phyloP scores from a whole-genome alignment of 2,329 filamentous ascomycete species.

The Aspergillus pseudonomiae region DNA sequence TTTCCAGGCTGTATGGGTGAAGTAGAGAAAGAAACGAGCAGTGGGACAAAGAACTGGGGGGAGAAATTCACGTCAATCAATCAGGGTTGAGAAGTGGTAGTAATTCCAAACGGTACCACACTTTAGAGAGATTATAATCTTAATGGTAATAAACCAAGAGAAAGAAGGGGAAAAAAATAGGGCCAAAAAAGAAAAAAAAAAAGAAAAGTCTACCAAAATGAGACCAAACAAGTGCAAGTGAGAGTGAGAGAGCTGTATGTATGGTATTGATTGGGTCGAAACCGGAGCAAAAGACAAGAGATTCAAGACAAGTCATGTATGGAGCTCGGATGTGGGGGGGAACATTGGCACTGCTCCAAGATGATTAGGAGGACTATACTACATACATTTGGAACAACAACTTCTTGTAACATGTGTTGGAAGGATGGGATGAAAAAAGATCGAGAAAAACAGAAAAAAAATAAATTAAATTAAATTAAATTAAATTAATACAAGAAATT shows the following conservation, averaged over 20 bases:
- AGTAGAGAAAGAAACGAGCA: constrained; percentile 15
- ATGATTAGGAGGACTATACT: not conserved
- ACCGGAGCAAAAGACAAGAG: constrained; percentile 4
- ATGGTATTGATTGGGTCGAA: constrained; percentile 21
- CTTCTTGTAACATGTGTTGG: not conserved
- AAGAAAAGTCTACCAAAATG: not conserved
- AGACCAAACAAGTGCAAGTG: constrained; percentile 1
- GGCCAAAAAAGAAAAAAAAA: not conserved
- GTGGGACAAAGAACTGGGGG: constrained; percentile 9
- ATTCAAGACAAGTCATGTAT: constrained; percentile 5
- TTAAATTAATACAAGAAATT: constrained; percentile 8
- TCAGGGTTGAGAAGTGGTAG: not conserved
- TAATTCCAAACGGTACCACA: not conserved
- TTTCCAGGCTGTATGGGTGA: constrained; percentile 9
- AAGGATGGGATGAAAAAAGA: not conserved
- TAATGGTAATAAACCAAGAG: not conserved
- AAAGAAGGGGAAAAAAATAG: not conserved
- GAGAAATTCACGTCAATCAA: constrained; percentile 12
- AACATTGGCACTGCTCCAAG: not conserved
- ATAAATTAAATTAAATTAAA: not conserved
- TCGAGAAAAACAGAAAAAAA: not conserved
- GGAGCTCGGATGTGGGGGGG: constrained; percentile 15
- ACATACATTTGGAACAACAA: not conserved
- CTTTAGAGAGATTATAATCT: constrained; percentile 2
- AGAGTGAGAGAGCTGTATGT: not conserved